Conservation (phyloP, 2,329 filamentous ascomycete species). For the Fusarium concolor region DNA sequence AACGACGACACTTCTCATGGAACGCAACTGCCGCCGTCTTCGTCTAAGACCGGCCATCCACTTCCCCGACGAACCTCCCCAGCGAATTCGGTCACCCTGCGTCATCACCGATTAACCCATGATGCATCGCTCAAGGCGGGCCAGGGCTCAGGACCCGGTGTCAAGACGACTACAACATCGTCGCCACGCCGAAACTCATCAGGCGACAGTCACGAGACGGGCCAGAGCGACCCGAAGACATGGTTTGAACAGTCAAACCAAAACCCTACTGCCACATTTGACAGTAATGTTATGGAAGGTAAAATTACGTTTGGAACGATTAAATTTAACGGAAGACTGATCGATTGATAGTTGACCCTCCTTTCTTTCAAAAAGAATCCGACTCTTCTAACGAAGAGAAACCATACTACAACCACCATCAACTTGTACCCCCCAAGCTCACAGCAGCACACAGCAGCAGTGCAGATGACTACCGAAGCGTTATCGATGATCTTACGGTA, state of each 20-base stretch:
- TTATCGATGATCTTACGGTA: constrained; percentile 88
- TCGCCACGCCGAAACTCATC: constrained; percentile 57
- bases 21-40: constrained; percentile 41
- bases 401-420: constrained; percentile 41
- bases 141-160: constrained; percentile 41
- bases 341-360: constrained; percentile 58
- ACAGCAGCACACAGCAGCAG: constrained; percentile 65
- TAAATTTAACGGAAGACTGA: constrained; percentile 11
- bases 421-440: constrained; percentile 47
- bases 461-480: constrained; percentile 80
- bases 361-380: constrained; percentile 66
- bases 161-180: constrained; percentile 29
- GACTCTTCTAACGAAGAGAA: constrained; percentile 64
- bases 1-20: constrained; percentile 38
- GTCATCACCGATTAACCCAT: constrained; percentile 58
- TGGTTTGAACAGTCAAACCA: constrained; percentile 68
- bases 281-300: constrained; percentile 62
- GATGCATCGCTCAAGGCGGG: constrained; percentile 53
- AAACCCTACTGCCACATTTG: constrained; percentile 58
- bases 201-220: constrained; percentile 61
- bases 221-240: constrained; percentile 61
- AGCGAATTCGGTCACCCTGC: constrained; percentile 61
- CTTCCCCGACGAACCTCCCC: constrained; percentile 59
- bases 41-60: constrained; percentile 52
- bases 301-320: background rate